Base-by-base conservation (phyloP, 2,329 filamentous ascomycete species). In the Tolypocladium tundrense region DNA sequence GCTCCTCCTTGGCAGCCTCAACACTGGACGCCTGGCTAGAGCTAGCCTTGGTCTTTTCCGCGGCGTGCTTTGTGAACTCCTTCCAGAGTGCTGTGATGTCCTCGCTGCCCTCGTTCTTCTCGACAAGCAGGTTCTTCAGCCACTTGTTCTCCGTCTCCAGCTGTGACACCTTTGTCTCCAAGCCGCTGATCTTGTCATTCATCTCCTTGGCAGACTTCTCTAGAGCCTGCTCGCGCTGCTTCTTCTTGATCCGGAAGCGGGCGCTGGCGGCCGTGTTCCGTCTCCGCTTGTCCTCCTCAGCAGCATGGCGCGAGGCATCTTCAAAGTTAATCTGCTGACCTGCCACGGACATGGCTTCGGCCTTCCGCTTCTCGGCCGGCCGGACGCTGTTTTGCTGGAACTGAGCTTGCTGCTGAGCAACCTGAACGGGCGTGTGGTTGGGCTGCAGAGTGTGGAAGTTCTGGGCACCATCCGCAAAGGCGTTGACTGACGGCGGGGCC, bases 191-290 rank as follows among this genome's bases (percentile, higher is more conserved):
- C 75, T 91, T 91, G 52, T 94, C 88, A 35, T 84, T 84, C 75
- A 93, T 89, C 64, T 95, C 91, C 73, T 91, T 91, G 66, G 90
- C 87, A 4, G 85, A 87, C 67, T 85, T 85, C 73, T 93, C 90
- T 56, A 95, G 84, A 10, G 89, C 88, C 72, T 92, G 88, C 77
- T 96, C 91, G 55, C 91, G 87, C 75, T 94, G 90, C 84, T 96
- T 96, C 87, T 96, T 96, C 85, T 96, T 96, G 70, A 94, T 85
- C 60, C 91, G 88, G 81, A 96, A 96, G 54, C 91, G 88, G 21
- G 91, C 91, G 63, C 87, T 91, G 57, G 91, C 91, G 39, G 91
- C 91, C 2, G 91, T 95, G 75, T 96, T 96, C 62, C 91, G 86
- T 59, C 90, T 85, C 54, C 91, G 87, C 77, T 95, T 95, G 71